Conservation (phyloP, 257 asterid genomes). For the Catharanthus roseus region DNA sequence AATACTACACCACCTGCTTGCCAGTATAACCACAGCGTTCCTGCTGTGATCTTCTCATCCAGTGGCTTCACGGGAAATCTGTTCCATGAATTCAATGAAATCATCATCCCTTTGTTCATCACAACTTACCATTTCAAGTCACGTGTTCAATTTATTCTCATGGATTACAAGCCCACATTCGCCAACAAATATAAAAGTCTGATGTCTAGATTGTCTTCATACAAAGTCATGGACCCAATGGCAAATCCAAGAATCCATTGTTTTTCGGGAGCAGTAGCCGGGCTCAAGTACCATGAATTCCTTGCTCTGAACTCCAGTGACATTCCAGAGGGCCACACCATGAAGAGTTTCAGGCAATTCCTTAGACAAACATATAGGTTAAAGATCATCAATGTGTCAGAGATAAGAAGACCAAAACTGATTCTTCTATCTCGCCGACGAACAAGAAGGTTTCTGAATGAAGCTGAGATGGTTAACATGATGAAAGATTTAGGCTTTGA, state of each 20-base stretch:
- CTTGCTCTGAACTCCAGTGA: slow-evolving; percentile 32
- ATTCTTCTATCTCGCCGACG: slow-evolving; percentile 35
- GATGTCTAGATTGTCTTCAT: slow-evolving; percentile 28
- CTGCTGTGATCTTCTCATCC: slow-evolving; percentile 41
- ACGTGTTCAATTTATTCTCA: slow-evolving; percentile 20
- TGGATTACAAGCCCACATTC: slow-evolving; percentile 37
- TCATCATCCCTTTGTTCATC: slow-evolving; percentile 47
- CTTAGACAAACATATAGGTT: slow-evolving; percentile 26
- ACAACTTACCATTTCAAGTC: slow-evolving; percentile 34
- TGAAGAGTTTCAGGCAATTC: slow-evolving; percentile 33
- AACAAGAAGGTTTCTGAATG: slow-evolving; percentile 39
- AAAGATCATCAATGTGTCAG: slow-evolving; percentile 24
- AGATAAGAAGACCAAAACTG: slow-evolving; percentile 28
- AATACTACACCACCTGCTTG: slow-evolving; percentile 21
- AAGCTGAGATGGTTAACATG: slow-evolving; percentile 34
- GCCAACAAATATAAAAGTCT: slow-evolving; percentile 29
- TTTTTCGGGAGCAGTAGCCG: slow-evolving; percentile 37
- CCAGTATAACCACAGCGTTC: slow-evolving; percentile 20
- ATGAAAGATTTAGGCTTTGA: slow-evolving; percentile 37
- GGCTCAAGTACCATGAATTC: slow-evolving; percentile 38
- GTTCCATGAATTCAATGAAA: slow-evolving; percentile 54
- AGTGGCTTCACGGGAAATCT: slow-evolving; percentile 37
- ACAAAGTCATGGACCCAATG: slow-evolving; percentile 32
- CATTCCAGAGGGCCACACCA: slow-evolving; percentile 33
- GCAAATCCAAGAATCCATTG: slow-evolving; percentile 33